Evolutionary conservation across 495 filamentous ascomycete genomes (phyloP).

Genomic region (Aspergillus steynii): DNA sequence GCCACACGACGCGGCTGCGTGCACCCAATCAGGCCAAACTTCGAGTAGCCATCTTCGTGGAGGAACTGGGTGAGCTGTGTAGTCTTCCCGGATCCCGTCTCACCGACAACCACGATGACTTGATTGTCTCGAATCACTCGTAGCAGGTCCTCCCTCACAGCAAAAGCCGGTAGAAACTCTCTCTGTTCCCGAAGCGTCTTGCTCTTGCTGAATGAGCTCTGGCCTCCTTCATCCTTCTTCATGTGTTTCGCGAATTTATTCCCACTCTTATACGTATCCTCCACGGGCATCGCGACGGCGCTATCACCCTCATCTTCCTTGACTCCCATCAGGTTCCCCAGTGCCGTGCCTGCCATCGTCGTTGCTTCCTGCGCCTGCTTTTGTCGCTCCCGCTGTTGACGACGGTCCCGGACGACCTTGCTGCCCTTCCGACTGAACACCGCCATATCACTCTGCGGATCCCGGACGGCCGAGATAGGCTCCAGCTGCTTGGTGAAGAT

Average conservation of each 20-base stretch:
- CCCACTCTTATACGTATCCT: constrained; percentile 64
- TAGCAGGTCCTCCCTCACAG: constrained; percentile 92
- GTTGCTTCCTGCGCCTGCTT: constrained; percentile 96
- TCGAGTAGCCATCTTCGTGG: constrained; percentile 89
- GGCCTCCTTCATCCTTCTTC: constrained; percentile 79
- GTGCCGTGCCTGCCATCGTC: constrained; percentile 84
- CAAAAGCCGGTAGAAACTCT: constrained; percentile 94
- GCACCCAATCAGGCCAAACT: constrained; percentile 86
- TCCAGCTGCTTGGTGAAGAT: constrained; percentile 98
- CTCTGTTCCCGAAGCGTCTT: constrained; percentile 90
- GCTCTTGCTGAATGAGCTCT: constrained; percentile 89
- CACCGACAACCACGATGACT: constrained; percentile 93
- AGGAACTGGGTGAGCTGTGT: constrained; percentile 96
- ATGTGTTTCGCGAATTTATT: constrained; percentile 91
- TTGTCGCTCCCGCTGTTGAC: constrained; percentile 90
- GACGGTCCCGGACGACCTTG: constrained; percentile 83
- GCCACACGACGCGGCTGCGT: constrained; percentile 94
- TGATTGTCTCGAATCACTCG: constrained; percentile 96
- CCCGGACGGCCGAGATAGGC: constrained; percentile 87
- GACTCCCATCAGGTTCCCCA: constrained; percentile 93
- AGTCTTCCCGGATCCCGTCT: constrained; percentile 95
- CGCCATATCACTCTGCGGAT: constrained; percentile 98
- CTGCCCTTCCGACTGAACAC: constrained; percentile 97
- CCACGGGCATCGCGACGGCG: constrained; percentile 72
- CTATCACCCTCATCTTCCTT: constrained; percentile 94